A percentile compares a stretch with the other conserved stretches of the same genome.
These are phyloP conservation scores for Trichoderma sp. DNA, from an alignment of 2,329 filamentous ascomycete species.

Conservation along the genomic window DNA sequence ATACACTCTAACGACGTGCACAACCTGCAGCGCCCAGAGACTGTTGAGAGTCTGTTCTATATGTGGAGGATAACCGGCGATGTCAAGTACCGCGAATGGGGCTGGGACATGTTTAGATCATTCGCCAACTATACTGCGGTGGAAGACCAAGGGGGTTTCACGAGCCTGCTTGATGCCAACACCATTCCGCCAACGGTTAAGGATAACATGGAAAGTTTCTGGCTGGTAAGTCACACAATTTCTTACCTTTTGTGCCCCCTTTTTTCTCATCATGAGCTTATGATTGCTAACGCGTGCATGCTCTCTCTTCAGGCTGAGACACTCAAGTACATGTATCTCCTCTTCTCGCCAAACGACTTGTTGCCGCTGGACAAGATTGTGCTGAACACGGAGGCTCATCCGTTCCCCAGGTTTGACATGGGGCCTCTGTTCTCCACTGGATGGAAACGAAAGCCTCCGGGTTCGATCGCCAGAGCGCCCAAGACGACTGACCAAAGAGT, in stretches of 20 bases:
- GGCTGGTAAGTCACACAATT: constrained; percentile 66
- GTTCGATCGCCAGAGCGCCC: constrained; percentile 38
- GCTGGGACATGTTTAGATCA: constrained; percentile 96
- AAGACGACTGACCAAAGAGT: constrained; percentile 33
- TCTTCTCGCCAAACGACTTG: constrained; percentile 82
- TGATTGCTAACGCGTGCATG: not conserved
- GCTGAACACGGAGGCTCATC: constrained; percentile 94
- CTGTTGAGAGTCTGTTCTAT: constrained; percentile 93
- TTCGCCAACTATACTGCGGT: constrained; percentile 86
- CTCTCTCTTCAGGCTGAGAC: constrained; percentile 70
- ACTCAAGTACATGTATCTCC: constrained; percentile 93
- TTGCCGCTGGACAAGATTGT: constrained; percentile 84
- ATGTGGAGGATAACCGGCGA: constrained; percentile 99
- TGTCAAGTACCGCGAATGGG: constrained; percentile 86
- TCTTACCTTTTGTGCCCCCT: not conserved
- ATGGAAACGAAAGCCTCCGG: constrained; percentile 70
- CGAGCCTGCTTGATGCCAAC: constrained; percentile 73
- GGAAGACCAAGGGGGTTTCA: constrained; percentile 74
- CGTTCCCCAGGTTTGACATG: constrained; percentile 82
- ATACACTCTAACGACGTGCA: constrained; percentile 82
- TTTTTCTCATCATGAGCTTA: not conserved
- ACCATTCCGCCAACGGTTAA: constrained; percentile 63
- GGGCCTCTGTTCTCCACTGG: constrained; percentile 74
- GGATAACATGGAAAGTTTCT: constrained; percentile 99
- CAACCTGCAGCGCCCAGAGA: constrained; percentile 93